Base-by-base conservation (phyloP, 2,329 filamentous ascomycete genomes). In the Aspergillus arachidicola region DNA sequence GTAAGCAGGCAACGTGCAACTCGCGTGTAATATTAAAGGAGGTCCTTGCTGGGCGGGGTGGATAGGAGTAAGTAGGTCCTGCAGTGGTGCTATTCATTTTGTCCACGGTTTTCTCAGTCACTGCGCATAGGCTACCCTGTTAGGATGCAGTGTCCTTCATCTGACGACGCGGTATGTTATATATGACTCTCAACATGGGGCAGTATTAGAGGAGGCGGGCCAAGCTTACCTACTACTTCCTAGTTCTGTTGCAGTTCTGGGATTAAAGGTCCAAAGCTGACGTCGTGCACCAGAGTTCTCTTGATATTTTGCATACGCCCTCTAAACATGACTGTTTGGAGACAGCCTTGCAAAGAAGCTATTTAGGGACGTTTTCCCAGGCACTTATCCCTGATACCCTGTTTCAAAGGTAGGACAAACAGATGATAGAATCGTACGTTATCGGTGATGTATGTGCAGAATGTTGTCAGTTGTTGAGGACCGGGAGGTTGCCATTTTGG, bases 1-100 rank as follows among this genome's bases (percentile, higher is more conserved):
- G 36, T 10, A 67, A 28, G n/a, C 60, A 61, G 16, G 66, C 64
- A 26, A 61, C 14, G 28, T 64, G 62, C 23, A 69, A 58, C 12
- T 58, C 53, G 19, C 28, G 34, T 4, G 43, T 58, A 1, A 62
- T 26, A 36, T 58, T 48, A 16, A 58, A 53, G n/a, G 7, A 32
- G 10, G 14, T 19, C 19, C n/a, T 21, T n/a, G 21, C 21, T 32
- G 34, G 11, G 16, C 16, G 38, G 7, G 36, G 30, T 30, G 46
- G 38, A 10, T 50, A 56, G 14, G 16, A 36, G 46, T 48, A 23
- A 23, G 41, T 50, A 28, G 26, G 57, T 10, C 57, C 43, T 34
- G 19, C 5, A n/a, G 11, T 16, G n/a, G 11, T 36, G 6, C 23
- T 30, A 36, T 36, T 36, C 19, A 54, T 32, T 32, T 36, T 36